Evolutionary conservation across 805 yeast genomes (phyloP).

Genomic region (Nakazawaea pomicola): DNA sequence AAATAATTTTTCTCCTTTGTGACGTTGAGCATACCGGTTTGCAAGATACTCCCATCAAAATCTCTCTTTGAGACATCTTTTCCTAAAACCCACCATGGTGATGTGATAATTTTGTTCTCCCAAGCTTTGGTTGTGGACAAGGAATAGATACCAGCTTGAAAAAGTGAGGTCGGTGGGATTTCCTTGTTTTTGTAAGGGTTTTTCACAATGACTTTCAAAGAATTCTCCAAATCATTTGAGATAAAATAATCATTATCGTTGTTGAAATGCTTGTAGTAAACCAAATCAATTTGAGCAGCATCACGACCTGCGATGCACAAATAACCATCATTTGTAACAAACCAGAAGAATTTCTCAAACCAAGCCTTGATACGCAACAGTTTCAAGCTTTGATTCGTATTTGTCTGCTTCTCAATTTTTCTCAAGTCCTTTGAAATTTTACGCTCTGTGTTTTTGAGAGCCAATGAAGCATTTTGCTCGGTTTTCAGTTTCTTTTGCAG

Average conservation of each 20-base stretch:
- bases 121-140: conserved; percentile 82
- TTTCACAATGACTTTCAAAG: conserved; percentile 73
- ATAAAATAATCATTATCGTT: conserved; percentile 66
- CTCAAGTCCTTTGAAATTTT: conserved; percentile 71
- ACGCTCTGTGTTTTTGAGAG: conserved; percentile 76
- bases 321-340: conserved; percentile 84
- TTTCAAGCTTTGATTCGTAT: conserved; percentile 38
- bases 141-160: conserved; percentile 88
- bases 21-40: conserved; percentile 56
- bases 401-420: conserved; percentile 47
- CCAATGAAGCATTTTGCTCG: conserved; percentile 68
- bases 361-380: conserved; percentile 71
- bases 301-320: conserved; percentile 86
- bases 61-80: conserved; percentile 66
- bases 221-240: conserved; percentile 66
- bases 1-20: conserved; percentile 52
- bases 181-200: conserved; percentile 68
- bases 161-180: conserved; percentile 79
- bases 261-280: conserved; percentile 72
- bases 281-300: conserved; percentile 68
- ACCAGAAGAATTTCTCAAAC: conserved; percentile 96
- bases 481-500: conserved; percentile 77
- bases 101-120: conserved; percentile 76
- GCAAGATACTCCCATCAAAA: conserved; percentile 47
- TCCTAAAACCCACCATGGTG: conserved; percentile 84